These are phyloP conservation scores for Hymenoscyphus scutula DNA, from an alignment of 2,329 filamentous ascomycete genomes.

Conservation along the genomic window DNA sequence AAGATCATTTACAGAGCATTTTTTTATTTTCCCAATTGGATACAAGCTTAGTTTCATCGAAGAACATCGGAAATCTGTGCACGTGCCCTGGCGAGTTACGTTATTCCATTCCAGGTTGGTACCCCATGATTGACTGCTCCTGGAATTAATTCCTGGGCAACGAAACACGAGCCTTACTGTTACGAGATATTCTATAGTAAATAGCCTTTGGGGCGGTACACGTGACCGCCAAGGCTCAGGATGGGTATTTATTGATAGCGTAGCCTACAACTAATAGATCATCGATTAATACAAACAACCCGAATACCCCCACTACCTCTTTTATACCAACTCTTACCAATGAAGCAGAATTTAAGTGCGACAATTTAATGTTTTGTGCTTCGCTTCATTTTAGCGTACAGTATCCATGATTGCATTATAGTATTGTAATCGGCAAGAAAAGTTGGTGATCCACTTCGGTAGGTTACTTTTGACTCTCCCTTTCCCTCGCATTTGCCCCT, in stretches of 20 bases:
- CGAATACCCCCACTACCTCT: no score
- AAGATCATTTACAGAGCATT: conserved; percentile 28
- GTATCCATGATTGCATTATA: conserved; percentile 11
- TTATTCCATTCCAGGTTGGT: no score
- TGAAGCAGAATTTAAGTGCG: conserved; percentile 17
- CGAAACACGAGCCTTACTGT: no score
- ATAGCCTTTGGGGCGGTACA: no score
- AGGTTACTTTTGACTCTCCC: conserved; percentile 3
- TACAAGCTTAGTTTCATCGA: conserved; percentile 19
- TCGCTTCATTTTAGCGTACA: neutral
- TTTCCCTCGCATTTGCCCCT: conserved; percentile 13
- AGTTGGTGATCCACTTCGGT: neutral
- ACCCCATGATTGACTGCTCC: conserved; percentile 19
- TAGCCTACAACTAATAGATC: no score
- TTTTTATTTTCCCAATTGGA: conserved; percentile 27
- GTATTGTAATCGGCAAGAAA: neutral
- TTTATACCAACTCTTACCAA: no score
- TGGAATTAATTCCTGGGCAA: neutral
- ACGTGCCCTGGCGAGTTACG: conserved; percentile 9
- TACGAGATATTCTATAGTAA: no score
- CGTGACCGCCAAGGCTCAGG: no score
- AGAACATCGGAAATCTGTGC: conserved; percentile 16
- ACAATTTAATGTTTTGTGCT: neutral
- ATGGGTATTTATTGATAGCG: no score
- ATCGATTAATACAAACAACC: no score